Evolutionary conservation across 345 rosid genomes (phyloP).

Genomic region (Populus alba): DNA sequence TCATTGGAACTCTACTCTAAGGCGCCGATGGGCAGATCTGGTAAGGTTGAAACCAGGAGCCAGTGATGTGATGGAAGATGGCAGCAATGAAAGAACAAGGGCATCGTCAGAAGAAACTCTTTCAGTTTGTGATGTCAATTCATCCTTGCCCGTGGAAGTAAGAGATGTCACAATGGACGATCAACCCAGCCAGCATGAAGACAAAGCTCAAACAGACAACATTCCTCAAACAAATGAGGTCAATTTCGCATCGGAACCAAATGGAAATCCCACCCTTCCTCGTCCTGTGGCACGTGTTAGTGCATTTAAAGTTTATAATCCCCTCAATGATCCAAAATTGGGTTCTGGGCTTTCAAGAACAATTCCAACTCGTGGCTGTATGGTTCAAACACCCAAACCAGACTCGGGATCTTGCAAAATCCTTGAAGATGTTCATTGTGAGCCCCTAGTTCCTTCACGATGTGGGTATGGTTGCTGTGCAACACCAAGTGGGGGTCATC

Average conservation of each 20-base stretch:
- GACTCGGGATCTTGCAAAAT: constrained; percentile 44
- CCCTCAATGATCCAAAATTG: constrained; percentile 29
- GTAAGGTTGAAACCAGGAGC: constrained; percentile 25
- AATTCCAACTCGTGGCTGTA: constrained; percentile 50
- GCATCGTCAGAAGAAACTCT: constrained; percentile 46
- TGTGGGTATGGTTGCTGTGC: constrained; percentile 81
- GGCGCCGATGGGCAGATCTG: constrained; percentile 47
- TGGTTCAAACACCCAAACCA: constrained; percentile 50
- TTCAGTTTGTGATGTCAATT: constrained; percentile 39
- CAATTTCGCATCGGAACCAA: constrained; percentile 23
- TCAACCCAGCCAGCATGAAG: constrained; percentile 25
- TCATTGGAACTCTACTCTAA: constrained; percentile 86
- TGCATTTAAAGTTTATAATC: constrained; percentile 65
- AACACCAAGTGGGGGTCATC: constrained; percentile 24
- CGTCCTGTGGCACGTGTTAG: constrained; percentile 63
- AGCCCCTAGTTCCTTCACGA: constrained; percentile 50
- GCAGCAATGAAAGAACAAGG: constrained; percentile 41
- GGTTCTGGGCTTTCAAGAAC: constrained; percentile 29
- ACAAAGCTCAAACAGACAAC: constrained; percentile 6
- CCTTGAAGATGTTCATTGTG: constrained; percentile 49
- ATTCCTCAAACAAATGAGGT: constrained; percentile 21
- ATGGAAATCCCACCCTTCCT: constrained; percentile 26
- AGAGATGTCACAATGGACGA: constrained; percentile 26
- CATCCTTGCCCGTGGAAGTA: constrained; percentile 23
- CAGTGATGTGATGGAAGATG: constrained; percentile 30